Percentiles rank a stretch among this genome's conserved stretches.
Conservation (phyloP, 768 basidiomycete species). For the Lentinus tigrinus region DNA sequence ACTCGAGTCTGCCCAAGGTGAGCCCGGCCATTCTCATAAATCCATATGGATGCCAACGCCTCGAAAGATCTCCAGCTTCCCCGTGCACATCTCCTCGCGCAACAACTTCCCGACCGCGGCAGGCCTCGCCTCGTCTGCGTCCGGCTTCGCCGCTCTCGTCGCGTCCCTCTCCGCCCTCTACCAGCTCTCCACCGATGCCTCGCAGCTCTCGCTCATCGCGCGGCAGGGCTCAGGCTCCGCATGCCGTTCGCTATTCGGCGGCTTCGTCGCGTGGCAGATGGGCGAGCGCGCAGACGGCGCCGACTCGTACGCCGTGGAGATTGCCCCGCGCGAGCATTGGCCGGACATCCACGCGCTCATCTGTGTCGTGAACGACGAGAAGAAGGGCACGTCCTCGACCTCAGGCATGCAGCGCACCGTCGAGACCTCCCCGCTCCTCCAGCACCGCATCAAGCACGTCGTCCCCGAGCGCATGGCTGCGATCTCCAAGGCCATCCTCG, state of each 20-base stretch:
- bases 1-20: slow-evolving; percentile 67
- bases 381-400: slow-evolving; percentile 94
- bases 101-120: slow-evolving; percentile 99
- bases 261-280: slow-evolving; percentile 94
- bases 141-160: slow-evolving; percentile 94
- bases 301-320: slow-evolving; percentile 86
- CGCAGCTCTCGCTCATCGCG: slow-evolving; percentile 87
- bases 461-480: slow-evolving; percentile 85
- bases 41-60: slow-evolving; percentile 10
- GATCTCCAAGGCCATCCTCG: slow-evolving; percentile 78
- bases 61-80: slow-evolving; percentile 61
- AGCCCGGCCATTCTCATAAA: slow-evolving; percentile 9
- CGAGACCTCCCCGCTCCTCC: slow-evolving; percentile 83
- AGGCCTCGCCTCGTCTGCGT: slow-evolving; percentile 95
- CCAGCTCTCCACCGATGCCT: slow-evolving; percentile 71
- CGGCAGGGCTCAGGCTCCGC: slow-evolving; percentile 98
- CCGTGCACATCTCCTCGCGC: slow-evolving; percentile 87
- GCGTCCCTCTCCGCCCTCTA: slow-evolving; percentile 88
- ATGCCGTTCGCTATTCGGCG: slow-evolving; percentile 95
- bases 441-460: slow-evolving; percentile 83
- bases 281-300: slow-evolving; percentile 64
- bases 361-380: slow-evolving; percentile 93
- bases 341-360: slow-evolving; percentile 95
- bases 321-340: slow-evolving; percentile 88
- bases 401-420: slow-evolving; percentile 98